Evolutionary conservation across 441 rosid species (phyloP).

Genomic region (Sinapis alba): DNA sequence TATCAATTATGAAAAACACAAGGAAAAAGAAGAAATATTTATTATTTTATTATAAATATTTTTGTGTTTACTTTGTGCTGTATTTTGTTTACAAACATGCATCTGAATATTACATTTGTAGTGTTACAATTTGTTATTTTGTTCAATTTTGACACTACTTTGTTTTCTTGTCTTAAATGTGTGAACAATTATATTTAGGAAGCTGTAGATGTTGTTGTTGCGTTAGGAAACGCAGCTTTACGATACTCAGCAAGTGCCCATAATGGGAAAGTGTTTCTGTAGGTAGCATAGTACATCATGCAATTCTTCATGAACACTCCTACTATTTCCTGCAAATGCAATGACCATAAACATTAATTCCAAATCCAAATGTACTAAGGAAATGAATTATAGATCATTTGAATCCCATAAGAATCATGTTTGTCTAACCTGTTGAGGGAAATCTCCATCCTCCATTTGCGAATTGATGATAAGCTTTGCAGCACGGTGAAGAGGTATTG

Average conservation of each 20-base stretch:
- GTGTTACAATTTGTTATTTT: neutral
- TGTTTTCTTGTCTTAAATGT: neutral
- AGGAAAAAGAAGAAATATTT: too few species aligned
- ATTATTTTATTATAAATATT: neutral
- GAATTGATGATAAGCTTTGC: constrained; percentile 40
- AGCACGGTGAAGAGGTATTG: constrained; percentile 40
- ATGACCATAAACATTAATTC: neutral
- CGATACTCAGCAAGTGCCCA: constrained; percentile 40
- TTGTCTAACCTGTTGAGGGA: constrained; percentile 41
- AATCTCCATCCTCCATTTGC: constrained; percentile 41
- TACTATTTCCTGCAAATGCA: constrained; percentile 35
- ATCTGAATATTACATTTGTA: neutral
- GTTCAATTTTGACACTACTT: neutral
- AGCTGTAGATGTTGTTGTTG: neutral
- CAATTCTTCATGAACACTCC: constrained; percentile 42
- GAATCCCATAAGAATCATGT: neutral
- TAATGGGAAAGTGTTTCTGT: constrained; percentile 37
- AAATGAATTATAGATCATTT: neutral
- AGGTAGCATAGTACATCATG: constrained; percentile 30
- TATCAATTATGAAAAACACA: too few species aligned
- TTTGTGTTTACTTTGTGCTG: neutral
- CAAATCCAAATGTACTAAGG: neutral
- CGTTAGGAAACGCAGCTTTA: neutral
- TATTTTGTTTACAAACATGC: neutral
- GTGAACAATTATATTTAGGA: neutral